A percentile compares a stretch with the other conserved stretches of the same genome.
Conservation (phyloP, 2,329 filamentous ascomycete species). For the Aspergillus aculeatus region DNA sequence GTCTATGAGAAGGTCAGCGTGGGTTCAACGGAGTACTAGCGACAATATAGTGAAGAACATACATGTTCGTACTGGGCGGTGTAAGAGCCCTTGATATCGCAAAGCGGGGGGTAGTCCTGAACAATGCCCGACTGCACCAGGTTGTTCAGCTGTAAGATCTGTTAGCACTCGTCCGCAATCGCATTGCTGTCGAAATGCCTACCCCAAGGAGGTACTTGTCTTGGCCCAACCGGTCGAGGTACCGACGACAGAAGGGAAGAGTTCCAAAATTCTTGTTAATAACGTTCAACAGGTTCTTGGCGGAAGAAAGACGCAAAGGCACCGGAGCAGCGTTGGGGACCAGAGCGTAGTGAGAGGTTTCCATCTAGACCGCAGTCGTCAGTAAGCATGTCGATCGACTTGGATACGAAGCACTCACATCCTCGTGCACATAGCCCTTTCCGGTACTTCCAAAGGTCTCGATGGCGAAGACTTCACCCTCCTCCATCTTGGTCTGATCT, state of each 20-base stretch:
- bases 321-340: conserved; percentile 70
- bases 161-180: conserved; percentile 3
- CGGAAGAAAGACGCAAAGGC: conserved; percentile 73
- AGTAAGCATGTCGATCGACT: neutral
- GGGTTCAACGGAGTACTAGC: neutral
- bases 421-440: conserved; percentile 81
- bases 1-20: conserved; percentile 52
- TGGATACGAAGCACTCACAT: conserved; percentile 56
- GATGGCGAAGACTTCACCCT: conserved; percentile 91
- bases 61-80: conserved; percentile 95
- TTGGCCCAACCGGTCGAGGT: conserved; percentile 87
- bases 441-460: conserved; percentile 95
- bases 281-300: conserved; percentile 78
- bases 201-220: conserved; percentile 92
- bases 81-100: conserved; percentile 91
- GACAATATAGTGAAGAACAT: conserved; percentile 45
- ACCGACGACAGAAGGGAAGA: conserved; percentile 84
- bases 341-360: conserved; percentile 85
- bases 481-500: conserved; percentile 95
- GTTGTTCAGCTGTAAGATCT: conserved; percentile 67
- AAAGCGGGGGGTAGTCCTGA: conserved; percentile 83
- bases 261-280: conserved; percentile 98
- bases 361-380: conserved; percentile 50
- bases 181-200: conserved; percentile 35
- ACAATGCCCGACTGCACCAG: conserved; percentile 80